Evolutionary conservation across 306 rosid genomes (phyloP).

Genomic region (Castanea sativa): DNA sequence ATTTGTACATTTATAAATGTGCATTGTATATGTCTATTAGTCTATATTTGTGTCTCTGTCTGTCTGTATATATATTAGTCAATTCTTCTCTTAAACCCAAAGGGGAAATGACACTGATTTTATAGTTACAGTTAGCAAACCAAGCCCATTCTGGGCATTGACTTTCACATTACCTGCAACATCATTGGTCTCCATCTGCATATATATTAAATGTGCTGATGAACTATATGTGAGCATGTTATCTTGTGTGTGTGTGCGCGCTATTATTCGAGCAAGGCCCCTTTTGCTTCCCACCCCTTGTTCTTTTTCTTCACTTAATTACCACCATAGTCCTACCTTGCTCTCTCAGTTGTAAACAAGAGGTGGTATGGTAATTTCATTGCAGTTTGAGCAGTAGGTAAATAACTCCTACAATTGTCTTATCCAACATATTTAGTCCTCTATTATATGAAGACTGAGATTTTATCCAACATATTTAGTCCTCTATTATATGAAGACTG

Average conservation of each 20-base stretch:
- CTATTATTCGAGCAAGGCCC: conserved; percentile 3
- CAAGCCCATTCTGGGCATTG: not conserved
- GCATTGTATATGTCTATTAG: not conserved
- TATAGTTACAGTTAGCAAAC: not conserved
- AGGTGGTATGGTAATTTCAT: conserved; percentile 11
- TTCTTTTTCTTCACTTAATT: not conserved
- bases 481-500: not conserved
- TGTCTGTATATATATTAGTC: not conserved
- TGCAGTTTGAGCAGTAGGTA: conserved; percentile 13
- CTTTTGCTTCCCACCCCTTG: not conserved
- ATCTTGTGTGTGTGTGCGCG: not conserved
- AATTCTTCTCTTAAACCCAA: not conserved
- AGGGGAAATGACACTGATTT: not conserved
- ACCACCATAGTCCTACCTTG: not conserved
- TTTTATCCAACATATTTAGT: not conserved
- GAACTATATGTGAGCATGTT: conserved; percentile 3
- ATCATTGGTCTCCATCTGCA: not conserved
- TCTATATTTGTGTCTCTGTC: not conserved
- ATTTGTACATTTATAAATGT: not conserved
- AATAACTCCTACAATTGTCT: not conserved
- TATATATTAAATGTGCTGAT: not conserved
- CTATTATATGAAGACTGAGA: not conserved
- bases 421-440: conserved; percentile 3
- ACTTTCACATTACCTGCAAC: not conserved
- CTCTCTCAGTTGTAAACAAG: conserved; percentile 11